Percentiles rank a stretch among this genome's conserved stretches.
Conservation (phyloP, 306 rosid genomes). For the Vigna nakashimae region DNA sequence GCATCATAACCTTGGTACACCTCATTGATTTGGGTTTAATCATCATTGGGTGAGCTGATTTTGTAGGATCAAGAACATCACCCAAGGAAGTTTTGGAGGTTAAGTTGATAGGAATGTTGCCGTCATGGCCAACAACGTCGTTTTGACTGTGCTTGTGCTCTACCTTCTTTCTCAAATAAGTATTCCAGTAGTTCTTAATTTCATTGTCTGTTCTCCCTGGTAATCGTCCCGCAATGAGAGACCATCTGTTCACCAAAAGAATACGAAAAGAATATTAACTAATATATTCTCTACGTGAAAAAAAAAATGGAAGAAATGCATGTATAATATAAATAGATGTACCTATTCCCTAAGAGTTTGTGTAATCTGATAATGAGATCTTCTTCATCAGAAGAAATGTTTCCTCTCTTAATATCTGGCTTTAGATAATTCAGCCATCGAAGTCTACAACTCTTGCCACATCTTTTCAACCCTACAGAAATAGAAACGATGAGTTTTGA, state of each 20-base stretch:
- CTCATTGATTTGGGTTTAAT: conserved; percentile 27
- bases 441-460: conserved; percentile 37
- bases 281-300: not conserved
- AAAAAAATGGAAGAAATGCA: not conserved
- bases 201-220: conserved; percentile 37
- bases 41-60: conserved; percentile 5
- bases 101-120: conserved; percentile 4
- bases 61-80: not conserved
- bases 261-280: too few species aligned
- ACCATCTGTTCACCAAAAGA: not conserved
- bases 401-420: conserved; percentile 40
- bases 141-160: not conserved
- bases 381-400: conserved; percentile 28
- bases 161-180: conserved; percentile 33
- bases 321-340: not conserved
- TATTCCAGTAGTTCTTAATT: conserved; percentile 34
- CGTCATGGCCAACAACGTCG: not conserved
- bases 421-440: conserved; percentile 36
- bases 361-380: conserved; percentile 34
- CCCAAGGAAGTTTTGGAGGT: not conserved
- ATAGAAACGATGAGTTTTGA: not conserved
- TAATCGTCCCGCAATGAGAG: conserved; percentile 35
- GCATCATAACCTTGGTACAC: conserved; percentile 28
- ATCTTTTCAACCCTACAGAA: conserved; percentile 21
- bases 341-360: conserved; percentile 31